phyloP scores from a whole-genome alignment of 2,329 filamentous ascomycete genomes.

The Pyrenochaeta sp. region DNA sequence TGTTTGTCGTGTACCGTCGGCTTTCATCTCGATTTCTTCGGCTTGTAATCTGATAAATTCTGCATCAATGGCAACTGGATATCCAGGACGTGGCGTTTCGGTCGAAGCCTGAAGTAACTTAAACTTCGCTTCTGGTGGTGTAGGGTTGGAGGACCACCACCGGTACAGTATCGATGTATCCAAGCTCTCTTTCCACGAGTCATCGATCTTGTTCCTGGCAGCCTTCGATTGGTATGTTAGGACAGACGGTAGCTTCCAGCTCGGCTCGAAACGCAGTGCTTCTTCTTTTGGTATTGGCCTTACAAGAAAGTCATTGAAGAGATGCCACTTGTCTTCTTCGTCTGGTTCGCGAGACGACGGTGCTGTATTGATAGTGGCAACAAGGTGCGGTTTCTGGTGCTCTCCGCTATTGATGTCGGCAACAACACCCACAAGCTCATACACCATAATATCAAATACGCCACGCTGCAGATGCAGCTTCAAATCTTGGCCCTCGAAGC shows the following conservation, averaged over 20 bases:
- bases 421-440: slow-evolving; percentile 89
- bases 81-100: slow-evolving; percentile 75
- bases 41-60: slow-evolving; percentile 95
- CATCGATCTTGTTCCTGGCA: slow-evolving; percentile 82
- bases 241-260: slow-evolving; percentile 93
- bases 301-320: slow-evolving; percentile 98
- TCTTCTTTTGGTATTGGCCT: slow-evolving; percentile 81
- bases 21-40: slow-evolving; percentile 95
- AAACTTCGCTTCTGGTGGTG: slow-evolving; percentile 64
- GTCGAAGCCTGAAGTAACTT: slow-evolving; percentile 63
- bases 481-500: slow-evolving; percentile 91
- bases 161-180: slow-evolving; percentile 86
- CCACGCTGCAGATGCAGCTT: slow-evolving; percentile 80
- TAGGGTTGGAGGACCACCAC: slow-evolving; percentile 64
- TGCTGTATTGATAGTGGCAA: slow-evolving; percentile 86
- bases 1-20: slow-evolving; percentile 89
- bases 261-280: slow-evolving; percentile 85
- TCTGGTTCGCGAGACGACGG: slow-evolving; percentile 70
- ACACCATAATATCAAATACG: slow-evolving; percentile 83
- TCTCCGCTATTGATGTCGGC: slow-evolving; percentile 88
- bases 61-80: slow-evolving; percentile 88
- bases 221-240: slow-evolving; percentile 85
- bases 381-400: slow-evolving; percentile 87
- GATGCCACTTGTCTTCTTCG: slow-evolving; percentile 80
- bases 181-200: slow-evolving; percentile 83